phyloP scores from a whole-genome alignment of 2,329 filamentous ascomycete species.

The Albophoma yamanashiensis region DNA sequence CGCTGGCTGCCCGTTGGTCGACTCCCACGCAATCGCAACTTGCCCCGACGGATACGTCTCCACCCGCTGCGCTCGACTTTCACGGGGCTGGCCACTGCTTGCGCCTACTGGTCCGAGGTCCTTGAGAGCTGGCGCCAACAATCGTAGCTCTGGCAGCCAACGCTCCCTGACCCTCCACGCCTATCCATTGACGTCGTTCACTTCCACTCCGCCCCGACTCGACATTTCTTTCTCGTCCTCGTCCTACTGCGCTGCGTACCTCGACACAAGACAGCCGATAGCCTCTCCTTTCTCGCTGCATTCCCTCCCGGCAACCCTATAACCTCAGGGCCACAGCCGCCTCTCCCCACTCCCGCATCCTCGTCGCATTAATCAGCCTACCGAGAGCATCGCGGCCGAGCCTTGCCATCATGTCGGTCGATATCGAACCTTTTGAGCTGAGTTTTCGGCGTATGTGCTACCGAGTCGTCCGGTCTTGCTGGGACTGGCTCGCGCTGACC shows the following conservation, averaged over 20 bases:
- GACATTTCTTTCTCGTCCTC: not conserved
- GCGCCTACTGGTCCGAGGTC: not conserved
- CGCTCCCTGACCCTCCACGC: not conserved
- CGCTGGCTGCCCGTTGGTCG: not conserved
- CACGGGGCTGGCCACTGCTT: not conserved
- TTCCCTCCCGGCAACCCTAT: not conserved
- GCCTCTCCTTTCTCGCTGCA: not conserved
- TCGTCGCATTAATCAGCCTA: not conserved
- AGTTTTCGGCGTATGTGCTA: conserved; percentile 74
- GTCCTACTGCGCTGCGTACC: not conserved
- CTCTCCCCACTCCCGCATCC: not conserved
- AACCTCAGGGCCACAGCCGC: not conserved
- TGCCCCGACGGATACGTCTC: not conserved
- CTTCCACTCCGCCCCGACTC: not conserved
- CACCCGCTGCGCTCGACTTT: not conserved
- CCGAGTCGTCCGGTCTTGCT: not conserved
- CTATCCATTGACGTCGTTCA: not conserved
- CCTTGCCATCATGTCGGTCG: conserved; percentile 69
- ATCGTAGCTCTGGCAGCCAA: not conserved
- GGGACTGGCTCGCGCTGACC: conserved; percentile 3
- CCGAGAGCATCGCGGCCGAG: not conserved
- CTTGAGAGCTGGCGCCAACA: not conserved
- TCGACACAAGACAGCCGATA: not conserved
- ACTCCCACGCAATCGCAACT: not conserved
- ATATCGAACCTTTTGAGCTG: conserved; percentile 84